Conservation (phyloP, 2,329 filamentous ascomycete genomes). For the Penicillium rolfsii region DNA sequence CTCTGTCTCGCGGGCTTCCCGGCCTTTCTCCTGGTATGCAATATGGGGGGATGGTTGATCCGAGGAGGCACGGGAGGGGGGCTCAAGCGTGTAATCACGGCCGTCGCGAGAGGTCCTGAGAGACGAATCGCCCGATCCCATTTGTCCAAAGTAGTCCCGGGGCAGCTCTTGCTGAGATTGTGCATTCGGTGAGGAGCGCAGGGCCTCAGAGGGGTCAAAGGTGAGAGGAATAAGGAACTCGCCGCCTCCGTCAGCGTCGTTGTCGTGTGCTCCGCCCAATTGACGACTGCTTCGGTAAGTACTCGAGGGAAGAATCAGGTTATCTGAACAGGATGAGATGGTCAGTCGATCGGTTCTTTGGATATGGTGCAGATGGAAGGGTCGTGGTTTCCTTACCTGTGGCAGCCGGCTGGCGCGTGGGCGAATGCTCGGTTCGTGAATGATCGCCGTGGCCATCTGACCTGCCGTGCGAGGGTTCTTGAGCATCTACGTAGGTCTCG, state of each 20-base stretch:
- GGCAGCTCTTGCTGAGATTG: constrained; percentile 52
- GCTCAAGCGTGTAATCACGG: constrained; percentile 22
- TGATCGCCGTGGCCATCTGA: constrained; percentile 28
- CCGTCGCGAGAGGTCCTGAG: constrained; percentile 32
- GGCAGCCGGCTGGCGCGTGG: constrained; percentile 32
- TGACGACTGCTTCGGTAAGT: constrained; percentile 79
- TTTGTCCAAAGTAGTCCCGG: constrained; percentile 60
- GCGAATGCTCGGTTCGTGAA: constrained; percentile 30
- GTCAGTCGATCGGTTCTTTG: neutral
- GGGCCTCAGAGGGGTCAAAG: constrained; percentile 68
- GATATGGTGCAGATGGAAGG: neutral
- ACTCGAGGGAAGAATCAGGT: constrained; percentile 71
- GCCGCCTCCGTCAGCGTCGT: constrained; percentile 61
- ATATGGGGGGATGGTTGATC: constrained; percentile 77
- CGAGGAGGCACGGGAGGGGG: constrained; percentile 41
- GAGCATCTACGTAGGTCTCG: constrained; percentile 64
- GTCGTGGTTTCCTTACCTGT: constrained; percentile 36
- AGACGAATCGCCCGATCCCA: constrained; percentile 30
- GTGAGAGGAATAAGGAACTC: constrained; percentile 78
- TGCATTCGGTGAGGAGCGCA: constrained; percentile 56
- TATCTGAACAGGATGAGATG: constrained; percentile 47
- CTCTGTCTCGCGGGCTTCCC: constrained; percentile 59
- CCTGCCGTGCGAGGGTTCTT: constrained; percentile 34
- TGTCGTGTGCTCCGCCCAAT: constrained; percentile 59
- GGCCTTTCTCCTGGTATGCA: constrained; percentile 82